Evolutionary conservation across 192 early-diverging fungal species (phyloP).

Genomic region (Entrophospora sp.): DNA sequence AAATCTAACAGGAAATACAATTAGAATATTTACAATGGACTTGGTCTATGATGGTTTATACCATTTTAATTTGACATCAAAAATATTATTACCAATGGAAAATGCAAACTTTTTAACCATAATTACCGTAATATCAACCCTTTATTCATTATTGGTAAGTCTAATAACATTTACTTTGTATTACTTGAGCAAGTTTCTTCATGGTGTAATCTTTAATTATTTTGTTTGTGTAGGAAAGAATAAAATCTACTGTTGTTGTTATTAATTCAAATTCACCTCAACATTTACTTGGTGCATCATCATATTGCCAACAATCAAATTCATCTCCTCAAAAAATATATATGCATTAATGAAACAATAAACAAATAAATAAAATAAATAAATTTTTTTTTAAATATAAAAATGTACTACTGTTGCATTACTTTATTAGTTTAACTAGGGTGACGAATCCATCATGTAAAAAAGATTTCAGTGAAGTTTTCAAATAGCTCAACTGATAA

Average conservation of each 20-base stretch:
- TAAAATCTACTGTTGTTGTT: neutral
- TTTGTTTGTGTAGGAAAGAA: neutral
- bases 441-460: too few species aligned
- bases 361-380: too few species aligned
- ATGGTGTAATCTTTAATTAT: neutral
- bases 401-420: too few species aligned
- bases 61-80: neutral
- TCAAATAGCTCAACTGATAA: too few species aligned
- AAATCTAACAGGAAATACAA: neutral
- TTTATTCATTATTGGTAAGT: constrained; percentile 4
- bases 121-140: neutral
- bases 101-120: neutral
- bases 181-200: neutral
- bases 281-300: too few species aligned
- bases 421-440: too few species aligned
- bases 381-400: too few species aligned
- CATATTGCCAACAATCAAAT: too few species aligned
- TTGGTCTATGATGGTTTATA: neutral
- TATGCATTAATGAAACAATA: too few species aligned
- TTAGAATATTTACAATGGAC: neutral
- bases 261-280: too few species aligned
- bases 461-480: too few species aligned
- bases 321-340: too few species aligned
- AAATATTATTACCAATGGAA: neutral
- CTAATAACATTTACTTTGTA: neutral